A percentile compares a stretch with the other conserved stretches of the same genome.
Evolutionary conservation across 148 eudicot species (phyloP).

Genomic region (Amaranthus palmeri): DNA sequence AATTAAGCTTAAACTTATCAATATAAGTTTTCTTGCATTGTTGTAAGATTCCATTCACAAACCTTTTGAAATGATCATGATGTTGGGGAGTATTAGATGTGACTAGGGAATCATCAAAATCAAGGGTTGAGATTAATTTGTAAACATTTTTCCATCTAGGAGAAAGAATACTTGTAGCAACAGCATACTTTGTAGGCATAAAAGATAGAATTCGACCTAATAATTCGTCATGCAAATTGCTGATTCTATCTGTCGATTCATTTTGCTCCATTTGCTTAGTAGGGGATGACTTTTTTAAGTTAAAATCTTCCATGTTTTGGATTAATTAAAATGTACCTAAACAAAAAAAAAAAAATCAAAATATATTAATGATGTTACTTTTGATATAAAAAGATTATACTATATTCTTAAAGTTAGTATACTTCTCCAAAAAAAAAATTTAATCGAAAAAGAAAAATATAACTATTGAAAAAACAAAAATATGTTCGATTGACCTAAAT

Average conservation of each 20-base stretch:
- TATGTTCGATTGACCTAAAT: too few relatives aligned
- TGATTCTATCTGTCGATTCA: not conserved
- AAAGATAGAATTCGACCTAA: conserved; percentile 17
- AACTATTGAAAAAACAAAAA: too few relatives aligned
- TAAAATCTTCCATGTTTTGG: too few relatives aligned
- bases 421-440: too few relatives aligned
- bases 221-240: conserved; percentile 16
- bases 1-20: conserved; percentile 16
- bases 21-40: conserved; percentile 6
- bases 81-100: not conserved
- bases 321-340: too few relatives aligned
- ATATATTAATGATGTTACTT: too few relatives aligned
- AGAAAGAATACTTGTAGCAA: conserved; percentile 13
- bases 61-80: not conserved
- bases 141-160: conserved; percentile 17
- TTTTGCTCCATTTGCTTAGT: too few relatives aligned
- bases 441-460: too few relatives aligned
- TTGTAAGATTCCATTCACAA: conserved; percentile 7
- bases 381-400: too few relatives aligned
- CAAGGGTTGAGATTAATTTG: conserved; percentile 10
- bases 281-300: too few relatives aligned
- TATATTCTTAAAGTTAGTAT: too few relatives aligned
- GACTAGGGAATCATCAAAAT: conserved; percentile 15
- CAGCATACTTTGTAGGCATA: conserved; percentile 23
- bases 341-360: too few relatives aligned